Conservation (phyloP, 495 filamentous ascomycete genomes). For the Xylaria grammica region DNA sequence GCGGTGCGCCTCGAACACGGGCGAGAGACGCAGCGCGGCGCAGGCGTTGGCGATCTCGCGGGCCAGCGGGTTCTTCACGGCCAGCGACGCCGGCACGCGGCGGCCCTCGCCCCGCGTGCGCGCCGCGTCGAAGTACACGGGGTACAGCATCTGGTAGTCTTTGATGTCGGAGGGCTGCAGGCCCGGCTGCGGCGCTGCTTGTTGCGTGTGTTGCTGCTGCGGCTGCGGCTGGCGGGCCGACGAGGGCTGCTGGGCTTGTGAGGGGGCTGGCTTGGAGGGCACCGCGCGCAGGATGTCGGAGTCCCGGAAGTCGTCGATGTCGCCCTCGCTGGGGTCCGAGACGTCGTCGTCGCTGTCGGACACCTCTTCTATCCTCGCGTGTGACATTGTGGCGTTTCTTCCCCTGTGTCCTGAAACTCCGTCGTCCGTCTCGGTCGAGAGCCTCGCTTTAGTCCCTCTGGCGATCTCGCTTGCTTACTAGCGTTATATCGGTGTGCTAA, state of each 20-base stretch:
- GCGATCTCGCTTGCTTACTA: no score
- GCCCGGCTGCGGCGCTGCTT: slow-evolving; percentile 34
- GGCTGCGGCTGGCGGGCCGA: slow-evolving; percentile 13
- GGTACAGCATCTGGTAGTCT: slow-evolving; percentile 88
- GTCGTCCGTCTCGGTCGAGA: no score
- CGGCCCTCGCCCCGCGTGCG: slow-evolving; percentile 79
- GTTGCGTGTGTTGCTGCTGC: slow-evolving; percentile 51
- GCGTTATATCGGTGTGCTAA: neutral
- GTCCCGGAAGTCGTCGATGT: slow-evolving; percentile 63
- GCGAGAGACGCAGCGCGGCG: slow-evolving; percentile 70
- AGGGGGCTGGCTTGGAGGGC: slow-evolving; percentile 27
- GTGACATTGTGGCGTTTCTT: slow-evolving; percentile 67
- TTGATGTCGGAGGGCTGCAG: slow-evolving; percentile 53
- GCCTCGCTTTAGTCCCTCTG: no score
- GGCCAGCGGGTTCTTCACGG: slow-evolving; percentile 85
- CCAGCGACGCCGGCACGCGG: slow-evolving; percentile 70
- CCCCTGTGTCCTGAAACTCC: neutral
- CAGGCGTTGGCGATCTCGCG: slow-evolving; percentile 88
- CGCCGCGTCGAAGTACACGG: slow-evolving; percentile 85
- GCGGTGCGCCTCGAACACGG: slow-evolving; percentile 89
- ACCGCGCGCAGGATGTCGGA: slow-evolving; percentile 49
- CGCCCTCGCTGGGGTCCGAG: slow-evolving; percentile 75
- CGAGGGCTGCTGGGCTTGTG: slow-evolving; percentile 6
- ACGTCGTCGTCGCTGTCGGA: slow-evolving; percentile 75
- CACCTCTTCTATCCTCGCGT: slow-evolving; percentile 88